phyloP scores from a whole-genome alignment of 1,139 yeast genomes.

The Hemisphaericaspora xylanilytica region DNA sequence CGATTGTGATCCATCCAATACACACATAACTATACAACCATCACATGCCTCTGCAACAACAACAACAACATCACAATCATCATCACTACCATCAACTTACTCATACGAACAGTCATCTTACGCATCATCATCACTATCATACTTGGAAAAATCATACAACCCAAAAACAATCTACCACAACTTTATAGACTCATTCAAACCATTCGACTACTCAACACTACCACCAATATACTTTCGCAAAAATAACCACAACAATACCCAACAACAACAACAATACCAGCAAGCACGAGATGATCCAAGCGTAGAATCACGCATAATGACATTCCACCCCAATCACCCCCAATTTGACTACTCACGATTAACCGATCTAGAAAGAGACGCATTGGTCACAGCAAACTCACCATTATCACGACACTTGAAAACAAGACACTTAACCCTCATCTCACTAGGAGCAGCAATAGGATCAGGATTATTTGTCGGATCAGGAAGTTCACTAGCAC shows the following conservation, averaged over 20 bases:
- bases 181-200: conserved; percentile 41
- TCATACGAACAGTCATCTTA: not conserved
- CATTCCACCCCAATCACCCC: conserved; percentile 21
- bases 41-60: no score
- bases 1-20: not conserved
- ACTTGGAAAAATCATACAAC: conserved; percentile 6
- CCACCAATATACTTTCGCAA: conserved; percentile 16
- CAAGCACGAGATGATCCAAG: conserved; percentile 1
- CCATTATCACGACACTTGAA: conserved; percentile 34
- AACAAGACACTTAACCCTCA: conserved; percentile 41
- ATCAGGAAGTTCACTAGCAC: conserved; percentile 29
- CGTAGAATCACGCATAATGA: not conserved
- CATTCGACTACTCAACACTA: conserved; percentile 19
- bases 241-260: not conserved
- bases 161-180: conserved; percentile 9
- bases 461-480: conserved; percentile 45
- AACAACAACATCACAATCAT: no score
- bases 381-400: conserved; percentile 30
- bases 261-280: conserved; percentile 1
- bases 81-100: not conserved
- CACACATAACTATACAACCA: not conserved
- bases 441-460: conserved; percentile 42
- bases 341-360: conserved; percentile 29
- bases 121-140: not conserved
- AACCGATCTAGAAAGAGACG: conserved; percentile 32